Evolutionary conservation across 129 eudicot species (phyloP), one percentile per base, ranked within the genome.

Genomic region (Arctium lappa): DNA sequence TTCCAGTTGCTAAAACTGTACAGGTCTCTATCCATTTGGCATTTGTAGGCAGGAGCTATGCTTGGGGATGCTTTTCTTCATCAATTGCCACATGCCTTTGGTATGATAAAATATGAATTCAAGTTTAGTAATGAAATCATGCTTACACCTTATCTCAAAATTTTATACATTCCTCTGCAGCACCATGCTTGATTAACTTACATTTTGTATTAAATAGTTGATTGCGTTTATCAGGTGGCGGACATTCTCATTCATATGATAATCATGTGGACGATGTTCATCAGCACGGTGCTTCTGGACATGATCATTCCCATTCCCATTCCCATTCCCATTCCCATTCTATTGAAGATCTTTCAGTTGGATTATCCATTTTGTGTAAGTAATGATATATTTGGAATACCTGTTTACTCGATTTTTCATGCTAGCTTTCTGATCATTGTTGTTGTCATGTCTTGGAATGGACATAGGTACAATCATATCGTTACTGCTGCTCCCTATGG

Each of bases 21-120:
- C n/a, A 36, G 3, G 12, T 86, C 40, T 12, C 15, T 40, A 37
- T n/a, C 16, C 48, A 66, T 68, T 80, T 86, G 69, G 37, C 66
- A 37, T 76, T 73, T 82, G 72, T 91, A 95, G 99, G 99, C 99
- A 7, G 99, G 99, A 87, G 99, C 99, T 16, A 95, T 93, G 99
- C 90, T 95, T 42, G 99, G 99, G 12, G 98, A 95, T 90, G 99
- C 99, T 81, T 95, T 95, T 86, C 96, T 95, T 85, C 99, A 95
- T 88, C 99, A 95, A 78, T 82, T 95, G 78, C 99, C 98, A 53
- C 99, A 95, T 89, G 98, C 99, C 72, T 93, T 95, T 80, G 94
- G 99, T 95, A 93, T 76, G 86, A 69, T 38, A 56, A n/a, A 38
- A 31, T 71, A 37, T 8, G 12, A 68, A 31, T 3, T 66, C 3